phyloP scores from a whole-genome alignment of 2,329 filamentous ascomycete genomes.

The Pleurostoma richardsiae region DNA sequence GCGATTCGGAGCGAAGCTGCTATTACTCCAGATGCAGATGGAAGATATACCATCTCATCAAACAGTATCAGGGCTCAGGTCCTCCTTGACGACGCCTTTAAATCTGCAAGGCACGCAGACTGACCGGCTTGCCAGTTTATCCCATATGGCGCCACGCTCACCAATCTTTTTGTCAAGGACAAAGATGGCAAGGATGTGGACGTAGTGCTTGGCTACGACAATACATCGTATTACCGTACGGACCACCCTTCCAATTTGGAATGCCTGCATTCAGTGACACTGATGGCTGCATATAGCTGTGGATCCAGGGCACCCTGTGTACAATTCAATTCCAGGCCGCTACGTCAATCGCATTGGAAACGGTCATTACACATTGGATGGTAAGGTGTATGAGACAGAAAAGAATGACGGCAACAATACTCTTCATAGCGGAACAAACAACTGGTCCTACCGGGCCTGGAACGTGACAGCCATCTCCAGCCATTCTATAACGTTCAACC shows the following conservation, averaged over 20 bases:
- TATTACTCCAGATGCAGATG: not conserved
- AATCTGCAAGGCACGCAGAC: not conserved
- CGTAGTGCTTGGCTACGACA: conserved; percentile 60
- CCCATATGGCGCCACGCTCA: conserved; percentile 49
- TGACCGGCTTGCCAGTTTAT: not conserved
- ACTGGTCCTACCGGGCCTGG: conserved; percentile 60
- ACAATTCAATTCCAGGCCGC: conserved; percentile 57
- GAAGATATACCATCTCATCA: not conserved
- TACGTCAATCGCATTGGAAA: conserved; percentile 63
- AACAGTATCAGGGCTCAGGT: not conserved
- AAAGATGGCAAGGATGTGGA: conserved; percentile 57
- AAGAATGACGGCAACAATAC: conserved; percentile 51
- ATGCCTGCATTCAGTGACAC: not conserved
- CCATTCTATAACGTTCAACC: conserved; percentile 60
- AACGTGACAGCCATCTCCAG: conserved; percentile 49
- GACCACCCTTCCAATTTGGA: not conserved
- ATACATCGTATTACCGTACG: conserved; percentile 49
- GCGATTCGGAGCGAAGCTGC: no score
- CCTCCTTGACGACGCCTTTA: not conserved
- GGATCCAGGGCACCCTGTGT: conserved; percentile 50
- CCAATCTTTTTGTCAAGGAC: conserved; percentile 60
- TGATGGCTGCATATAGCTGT: conserved; percentile 20
- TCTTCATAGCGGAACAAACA: conserved; percentile 53
- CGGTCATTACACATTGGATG: conserved; percentile 48
- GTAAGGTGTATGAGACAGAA: conserved; percentile 44